Conservation (phyloP, 257 asterid genomes). For the Striga asiatica region DNA sequence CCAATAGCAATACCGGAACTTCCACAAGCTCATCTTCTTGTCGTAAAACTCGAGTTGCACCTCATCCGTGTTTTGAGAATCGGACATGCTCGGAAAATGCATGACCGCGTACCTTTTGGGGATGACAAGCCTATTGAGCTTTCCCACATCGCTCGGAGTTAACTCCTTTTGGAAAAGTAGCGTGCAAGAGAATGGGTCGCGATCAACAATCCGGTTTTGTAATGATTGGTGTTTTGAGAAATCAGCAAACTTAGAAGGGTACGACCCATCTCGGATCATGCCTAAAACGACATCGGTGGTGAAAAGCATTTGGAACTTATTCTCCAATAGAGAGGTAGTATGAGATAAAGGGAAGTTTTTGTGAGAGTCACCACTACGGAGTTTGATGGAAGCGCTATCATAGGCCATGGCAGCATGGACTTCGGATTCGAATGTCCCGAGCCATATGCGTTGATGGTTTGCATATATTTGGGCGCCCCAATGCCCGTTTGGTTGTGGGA, state of each 20-base stretch:
- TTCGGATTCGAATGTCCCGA: conserved; percentile 74
- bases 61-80: conserved; percentile 17
- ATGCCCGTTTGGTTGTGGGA: conserved; percentile 57
- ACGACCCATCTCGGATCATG: conserved; percentile 78
- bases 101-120: conserved; percentile 54
- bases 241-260: conserved; percentile 37
- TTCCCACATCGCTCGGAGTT: conserved; percentile 66
- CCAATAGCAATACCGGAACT: conserved; percentile 68
- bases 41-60: conserved; percentile 50
- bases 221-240: conserved; percentile 29
- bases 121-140: conserved; percentile 53
- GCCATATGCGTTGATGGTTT: conserved; percentile 64
- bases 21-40: conserved; percentile 48
- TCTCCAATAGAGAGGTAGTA: conserved; percentile 30
- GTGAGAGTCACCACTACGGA: conserved; percentile 38
- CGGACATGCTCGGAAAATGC: conserved; percentile 35
- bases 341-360: conserved; percentile 51
- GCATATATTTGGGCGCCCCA: conserved; percentile 88
- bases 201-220: conserved; percentile 10
- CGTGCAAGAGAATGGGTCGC: conserved; percentile 21
- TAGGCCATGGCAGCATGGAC: conserved; percentile 81
- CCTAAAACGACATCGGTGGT: conserved; percentile 32
- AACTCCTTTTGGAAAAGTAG: conserved; percentile 56
- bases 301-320: conserved; percentile 45
- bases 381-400: conserved; percentile 70